These are phyloP conservation scores for Seminavis robusta DNA, from an alignment of 108 stramenopile species.

Conservation along the genomic window DNA sequence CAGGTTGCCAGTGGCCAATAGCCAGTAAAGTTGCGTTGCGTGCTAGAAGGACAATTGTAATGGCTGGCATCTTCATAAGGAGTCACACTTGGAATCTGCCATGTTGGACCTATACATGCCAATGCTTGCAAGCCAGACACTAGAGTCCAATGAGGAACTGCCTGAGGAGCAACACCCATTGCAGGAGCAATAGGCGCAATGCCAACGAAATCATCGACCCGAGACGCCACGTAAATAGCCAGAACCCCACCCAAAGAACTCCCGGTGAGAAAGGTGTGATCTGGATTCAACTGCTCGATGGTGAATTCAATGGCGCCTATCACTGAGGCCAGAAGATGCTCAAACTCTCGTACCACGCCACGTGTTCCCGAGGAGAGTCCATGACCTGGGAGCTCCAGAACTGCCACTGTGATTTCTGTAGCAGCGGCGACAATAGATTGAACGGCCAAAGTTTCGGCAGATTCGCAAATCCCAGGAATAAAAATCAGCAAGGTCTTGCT, in stretches of 20 bases:
- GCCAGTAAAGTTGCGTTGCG: conserved; percentile 44
- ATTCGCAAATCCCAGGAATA: conserved; percentile 55
- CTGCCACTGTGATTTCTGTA: no score
- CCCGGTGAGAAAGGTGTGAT: conserved; percentile 25
- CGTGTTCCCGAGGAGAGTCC: conserved; percentile 34
- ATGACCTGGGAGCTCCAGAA: conserved; percentile 43
- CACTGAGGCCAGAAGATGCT: no score
- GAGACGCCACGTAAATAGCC: conserved; percentile 40
- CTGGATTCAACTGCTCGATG: conserved; percentile 22
- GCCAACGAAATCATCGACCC: no score
- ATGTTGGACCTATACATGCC: no score
- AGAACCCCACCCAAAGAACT: conserved; percentile 40
- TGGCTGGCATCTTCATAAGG: conserved; percentile 47
- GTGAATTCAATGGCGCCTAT: no score
- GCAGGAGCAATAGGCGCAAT: no score
- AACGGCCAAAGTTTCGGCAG: conserved; percentile 47
- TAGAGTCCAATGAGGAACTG: no score
- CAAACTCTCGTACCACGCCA: conserved; percentile 15
- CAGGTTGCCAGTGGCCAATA: conserved; percentile 54
- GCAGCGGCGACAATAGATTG: no score
- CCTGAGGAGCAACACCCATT: no score
- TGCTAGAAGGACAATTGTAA: conserved; percentile 40
- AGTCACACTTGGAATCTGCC: no score
- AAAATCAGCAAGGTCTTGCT: conserved; percentile 26
- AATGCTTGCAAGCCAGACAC: no score